Percentiles rank a stretch among this genome's conserved stretches.
Evolutionary conservation across 2,329 filamentous ascomycete species (phyloP).

Genomic region (Xylaria sp.): DNA sequence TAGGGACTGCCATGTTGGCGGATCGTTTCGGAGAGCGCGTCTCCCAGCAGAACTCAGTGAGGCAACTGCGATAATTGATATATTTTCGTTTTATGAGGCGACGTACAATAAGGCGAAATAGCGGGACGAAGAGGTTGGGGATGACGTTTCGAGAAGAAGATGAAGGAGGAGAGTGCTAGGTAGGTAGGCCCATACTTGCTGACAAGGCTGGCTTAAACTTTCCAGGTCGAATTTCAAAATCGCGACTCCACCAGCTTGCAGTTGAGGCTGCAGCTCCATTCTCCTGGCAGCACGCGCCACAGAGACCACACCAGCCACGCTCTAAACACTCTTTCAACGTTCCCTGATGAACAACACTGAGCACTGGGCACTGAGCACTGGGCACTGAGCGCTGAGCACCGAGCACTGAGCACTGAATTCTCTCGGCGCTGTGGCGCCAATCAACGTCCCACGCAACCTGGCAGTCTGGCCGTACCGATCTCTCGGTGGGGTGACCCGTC

Average conservation of each 20-base stretch:
- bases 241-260: background rate
- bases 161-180: background rate
- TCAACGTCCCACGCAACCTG: no score
- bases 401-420: no score
- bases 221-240: background rate
- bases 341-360: no score
- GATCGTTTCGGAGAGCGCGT: constrained; percentile 19
- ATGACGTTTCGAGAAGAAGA: background rate
- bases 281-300: no score
- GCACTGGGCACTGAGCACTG: no score
- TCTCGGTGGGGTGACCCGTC: background rate
- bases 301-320: no score
- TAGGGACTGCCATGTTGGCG: constrained; percentile 63
- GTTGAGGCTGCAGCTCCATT: background rate
- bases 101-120: no score
- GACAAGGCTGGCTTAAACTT: background rate
- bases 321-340: no score
- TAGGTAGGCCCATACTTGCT: background rate
- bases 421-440: no score
- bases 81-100: constrained; percentile 1
- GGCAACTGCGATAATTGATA: constrained; percentile 15
- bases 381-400: no score
- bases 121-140: no score
- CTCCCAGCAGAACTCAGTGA: constrained; percentile 2
- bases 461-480: no score